phyloP scores from a whole-genome alignment of 371 early-diverging fungal species.

The Syncephalastrum contaminatum region DNA sequence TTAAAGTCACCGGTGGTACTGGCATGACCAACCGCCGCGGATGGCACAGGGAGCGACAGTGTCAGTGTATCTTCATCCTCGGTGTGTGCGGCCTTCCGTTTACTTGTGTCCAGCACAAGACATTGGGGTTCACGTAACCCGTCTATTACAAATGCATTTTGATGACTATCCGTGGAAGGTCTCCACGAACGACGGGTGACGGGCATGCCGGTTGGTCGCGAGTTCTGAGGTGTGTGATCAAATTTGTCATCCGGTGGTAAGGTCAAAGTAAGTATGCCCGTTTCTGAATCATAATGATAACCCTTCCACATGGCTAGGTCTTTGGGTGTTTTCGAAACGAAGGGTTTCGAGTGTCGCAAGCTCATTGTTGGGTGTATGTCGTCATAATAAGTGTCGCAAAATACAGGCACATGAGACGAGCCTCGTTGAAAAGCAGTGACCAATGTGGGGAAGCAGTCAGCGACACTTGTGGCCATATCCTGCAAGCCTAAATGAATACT shows the following conservation, averaged over 20 bases:
- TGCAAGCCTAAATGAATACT: constrained; percentile 41
- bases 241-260: no score
- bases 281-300: no score
- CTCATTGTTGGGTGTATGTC: not conserved
- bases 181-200: no score
- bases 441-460: constrained; percentile 62
- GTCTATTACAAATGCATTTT: no score
- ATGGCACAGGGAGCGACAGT: constrained; percentile 46
- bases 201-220: no score
- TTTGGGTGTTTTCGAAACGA: no score
- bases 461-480: constrained; percentile 63
- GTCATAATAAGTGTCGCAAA: constrained; percentile 40
- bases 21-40: constrained; percentile 67
- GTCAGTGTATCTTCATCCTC: constrained; percentile 15
- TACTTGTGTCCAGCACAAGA: not conserved
- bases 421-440: constrained; percentile 39
- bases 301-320: no score
- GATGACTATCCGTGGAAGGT: no score
- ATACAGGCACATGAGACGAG: constrained; percentile 12
- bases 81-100: not conserved
- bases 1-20: constrained; percentile 69
- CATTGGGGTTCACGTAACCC: not conserved
- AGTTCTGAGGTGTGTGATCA: no score
- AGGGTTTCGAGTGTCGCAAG: no score
- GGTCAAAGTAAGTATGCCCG: no score